Evolutionary conservation across 1,284 basidiomycete genomes (phyloP).

Genomic region (Heterobasidion irregulare): DNA sequence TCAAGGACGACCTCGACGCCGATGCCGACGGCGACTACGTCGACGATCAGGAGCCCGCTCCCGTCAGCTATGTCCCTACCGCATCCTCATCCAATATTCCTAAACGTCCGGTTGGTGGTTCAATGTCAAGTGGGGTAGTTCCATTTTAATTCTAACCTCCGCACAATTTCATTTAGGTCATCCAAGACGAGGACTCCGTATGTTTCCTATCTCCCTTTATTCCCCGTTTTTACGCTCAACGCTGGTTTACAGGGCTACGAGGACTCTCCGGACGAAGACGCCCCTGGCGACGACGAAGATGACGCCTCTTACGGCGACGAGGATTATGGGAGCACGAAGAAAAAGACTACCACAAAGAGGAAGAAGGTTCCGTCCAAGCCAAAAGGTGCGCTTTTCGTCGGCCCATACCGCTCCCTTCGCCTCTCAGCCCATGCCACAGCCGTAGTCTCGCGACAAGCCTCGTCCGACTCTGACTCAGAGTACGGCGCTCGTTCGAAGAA

Average conservation of each 20-base stretch:
- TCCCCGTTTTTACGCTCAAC: conserved; percentile 15
- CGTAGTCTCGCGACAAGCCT: conserved; percentile 37
- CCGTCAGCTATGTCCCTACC: conserved; percentile 14
- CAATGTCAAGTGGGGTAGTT: conserved; percentile 9
- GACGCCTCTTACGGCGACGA: conserved; percentile 74
- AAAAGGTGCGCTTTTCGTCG: conserved; percentile 35
- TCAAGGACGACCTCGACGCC: conserved; percentile 23
- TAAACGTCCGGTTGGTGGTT: conserved; percentile 23
- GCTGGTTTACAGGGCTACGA: conserved; percentile 53
- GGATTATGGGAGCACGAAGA: conserved; percentile 53
- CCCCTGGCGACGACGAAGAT: conserved; percentile 39
- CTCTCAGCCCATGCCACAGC: conserved; percentile 12
- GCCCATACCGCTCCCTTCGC: not conserved
- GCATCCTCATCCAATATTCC: conserved; percentile 20
- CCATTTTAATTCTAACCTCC: conserved; percentile 9
- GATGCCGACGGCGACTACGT: conserved; percentile 29
- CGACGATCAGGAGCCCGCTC: conserved; percentile 14
- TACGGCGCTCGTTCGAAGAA: conserved; percentile 83
- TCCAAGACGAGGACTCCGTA: conserved; percentile 66
- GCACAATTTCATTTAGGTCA: conserved; percentile 19
- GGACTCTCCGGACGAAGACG: conserved; percentile 35
- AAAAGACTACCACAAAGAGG: conserved; percentile 60
- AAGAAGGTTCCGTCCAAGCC: conserved; percentile 49
- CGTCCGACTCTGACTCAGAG: conserved; percentile 81
- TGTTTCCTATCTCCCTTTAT: conserved; percentile 19